Evolutionary conservation across 768 basidiomycete genomes (phyloP), one percentile per base, ranked within the genome.

Genomic region (Rhizopogon salebrosus): DNA sequence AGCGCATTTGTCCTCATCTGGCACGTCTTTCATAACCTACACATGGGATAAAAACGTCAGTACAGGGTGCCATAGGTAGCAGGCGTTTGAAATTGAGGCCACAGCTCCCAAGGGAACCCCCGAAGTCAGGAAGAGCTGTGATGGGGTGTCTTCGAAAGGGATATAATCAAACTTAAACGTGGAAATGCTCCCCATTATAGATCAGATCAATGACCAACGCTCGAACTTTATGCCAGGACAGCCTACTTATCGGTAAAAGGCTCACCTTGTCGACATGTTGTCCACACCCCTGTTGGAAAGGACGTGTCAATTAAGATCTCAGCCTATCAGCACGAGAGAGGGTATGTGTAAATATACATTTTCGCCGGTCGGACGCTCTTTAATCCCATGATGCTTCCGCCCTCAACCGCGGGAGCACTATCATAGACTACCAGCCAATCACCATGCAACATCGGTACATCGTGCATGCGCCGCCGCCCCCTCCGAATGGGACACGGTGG

Each of bases 191-290:
- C 31, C 42, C 20, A 24, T n/a, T 29, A 29, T 34, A 48, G 31
- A 37, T 48, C 22, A 35, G 37, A 23, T 10, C 41, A 51, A 49
- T 53, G 27, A 22, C 58, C 59, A 31, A 29, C 54, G 20, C 64
- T 55, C 54, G 50, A 61, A 58, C 53, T 38, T 37, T 49, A 52
- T 53, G 46, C 50, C 51, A 50, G 53, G 50, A 51, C 54, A 53
- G 23, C 34, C 56, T 16, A 48, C 34, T 55, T 16, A 48, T n/a
- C 38, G n/a, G 26, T 50, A 53, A 53, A 35, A 55, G 42, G 75
- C 79, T 76, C 67, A 85, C 87, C 66, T 70, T 54, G 49, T 87
- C 82, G 62, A 77, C 79, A 67, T 89, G 87, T 53, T 61, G 60
- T 9, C 87, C 87, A 56, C 87, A 89, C 46, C 87, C 87, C 87